phyloP scores from a whole-genome alignment of 768 basidiomycete genomes.

The Boletus edulis region DNA sequence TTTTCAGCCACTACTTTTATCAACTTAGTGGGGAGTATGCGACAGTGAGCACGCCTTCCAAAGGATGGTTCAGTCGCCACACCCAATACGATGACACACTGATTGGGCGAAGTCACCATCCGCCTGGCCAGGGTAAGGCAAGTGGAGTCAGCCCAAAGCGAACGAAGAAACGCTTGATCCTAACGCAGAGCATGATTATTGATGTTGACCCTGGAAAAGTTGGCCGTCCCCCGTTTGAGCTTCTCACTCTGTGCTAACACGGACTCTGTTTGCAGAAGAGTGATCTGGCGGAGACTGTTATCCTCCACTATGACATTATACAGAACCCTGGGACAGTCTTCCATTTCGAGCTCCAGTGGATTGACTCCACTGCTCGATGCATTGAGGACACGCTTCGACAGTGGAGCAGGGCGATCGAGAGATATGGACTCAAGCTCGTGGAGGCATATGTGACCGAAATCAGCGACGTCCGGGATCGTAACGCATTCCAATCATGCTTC shows the following conservation, averaged over 20 bases:
- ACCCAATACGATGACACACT: conserved; percentile 40
- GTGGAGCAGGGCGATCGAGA: conserved; percentile 81
- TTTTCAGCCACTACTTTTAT: conserved; percentile 82
- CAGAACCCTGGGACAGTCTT: conserved; percentile 95
- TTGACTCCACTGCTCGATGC: conserved; percentile 87
- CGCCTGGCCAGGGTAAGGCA: conserved; percentile 35
- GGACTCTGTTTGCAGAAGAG: conserved; percentile 55
- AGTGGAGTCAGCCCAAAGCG: conserved; percentile 42
- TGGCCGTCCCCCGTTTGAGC: conserved; percentile 5
- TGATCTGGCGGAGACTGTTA: conserved; percentile 83
- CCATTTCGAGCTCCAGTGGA: conserved; percentile 98
- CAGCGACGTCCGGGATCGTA: conserved; percentile 78
- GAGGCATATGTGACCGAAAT: conserved; percentile 94
- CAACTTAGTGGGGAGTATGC: conserved; percentile 76
- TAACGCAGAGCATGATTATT: conserved; percentile 90
- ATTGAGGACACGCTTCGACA: conserved; percentile 85
- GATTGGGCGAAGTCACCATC: conserved; percentile 34
- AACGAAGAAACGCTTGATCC: conserved; percentile 58
- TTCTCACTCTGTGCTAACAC: conserved; percentile 9
- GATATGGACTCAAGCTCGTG: conserved; percentile 87
- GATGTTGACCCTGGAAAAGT: conserved; percentile 82
- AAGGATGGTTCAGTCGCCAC: conserved; percentile 63
- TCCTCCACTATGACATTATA: conserved; percentile 91
- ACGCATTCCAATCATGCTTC: conserved; percentile 89
- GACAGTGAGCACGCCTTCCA: conserved; percentile 60